Base-by-base conservation (phyloP, 2,329 filamentous ascomycete species). In the Stagonosporopsis cucurbitacearum region DNA sequence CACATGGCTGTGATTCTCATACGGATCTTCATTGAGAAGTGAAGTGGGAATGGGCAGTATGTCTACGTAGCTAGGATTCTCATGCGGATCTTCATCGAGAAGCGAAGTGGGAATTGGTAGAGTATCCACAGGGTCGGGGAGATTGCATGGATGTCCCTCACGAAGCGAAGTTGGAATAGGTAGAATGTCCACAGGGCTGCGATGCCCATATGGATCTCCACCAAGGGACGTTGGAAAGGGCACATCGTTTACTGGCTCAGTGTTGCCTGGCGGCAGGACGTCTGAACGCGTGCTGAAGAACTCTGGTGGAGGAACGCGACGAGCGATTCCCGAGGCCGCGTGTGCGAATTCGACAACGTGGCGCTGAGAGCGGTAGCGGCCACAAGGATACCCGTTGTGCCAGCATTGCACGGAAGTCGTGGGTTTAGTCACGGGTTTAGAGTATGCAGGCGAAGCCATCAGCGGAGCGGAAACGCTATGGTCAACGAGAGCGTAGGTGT, bases 321-420 rank as follows among this genome's bases (percentile, higher is more conserved):
- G 39, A 15, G 19, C 37, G 11, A 36, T 4, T 15, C 3, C 49
- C 13, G 47, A n/a, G 1, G 50, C 47, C 3, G 50, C 37, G 8
- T 12, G 43, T n/a, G 26, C 22, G 7, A 42, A 48, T 6, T 36
- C 19, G 17, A 20, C 30, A 4, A 37, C 37, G 0, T 15, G 17
- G 12, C 50, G 50, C 50, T 37, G 50, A 43, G 19, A 30, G 6
- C 32, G 50, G 36, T 43, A 19, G 2, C 42, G 49, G 15, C 37
- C 37, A 33, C 45, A 54, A 6, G 51, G 51, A 11, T 54, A 54
- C 0, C 45, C 52, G n/a, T 54, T 22, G 33, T 28, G 40, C 52
- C 52, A 55, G 41, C 41, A 46, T 28, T 46, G 6, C n/a, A 50
- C 15, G 4, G 41, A 45, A 2, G 44, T 45, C 4, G 40, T 50